A percentile compares a stretch with the other conserved stretches of the same genome.
phyloP scores from a whole-genome alignment of 805 yeast species.

The Kodamaea nitidulidarum region DNA sequence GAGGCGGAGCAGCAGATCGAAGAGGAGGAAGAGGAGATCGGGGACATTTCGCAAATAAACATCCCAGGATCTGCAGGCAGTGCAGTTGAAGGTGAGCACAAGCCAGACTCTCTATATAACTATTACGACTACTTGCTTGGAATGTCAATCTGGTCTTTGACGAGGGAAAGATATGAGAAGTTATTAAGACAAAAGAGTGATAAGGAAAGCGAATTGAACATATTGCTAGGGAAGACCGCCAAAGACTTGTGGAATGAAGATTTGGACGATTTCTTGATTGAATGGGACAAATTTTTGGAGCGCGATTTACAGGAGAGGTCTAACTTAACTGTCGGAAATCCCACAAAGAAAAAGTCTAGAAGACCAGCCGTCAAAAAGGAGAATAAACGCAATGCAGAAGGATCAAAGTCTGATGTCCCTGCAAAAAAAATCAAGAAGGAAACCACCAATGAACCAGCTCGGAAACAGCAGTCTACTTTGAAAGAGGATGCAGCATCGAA shows the following conservation, averaged over 20 bases:
- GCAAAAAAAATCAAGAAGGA: slow-evolving; percentile 5
- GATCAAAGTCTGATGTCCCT: slow-evolving; percentile 5
- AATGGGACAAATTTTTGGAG: slow-evolving; percentile 65
- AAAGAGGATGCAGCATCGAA: slow-evolving; percentile 6
- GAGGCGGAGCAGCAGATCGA: slow-evolving; percentile 28
- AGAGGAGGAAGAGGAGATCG: slow-evolving; percentile 42
- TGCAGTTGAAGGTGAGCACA: slow-evolving; percentile 36
- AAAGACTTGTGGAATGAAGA: slow-evolving; percentile 88
- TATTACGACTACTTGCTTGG: slow-evolving; percentile 84
- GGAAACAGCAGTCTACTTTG: background rate
- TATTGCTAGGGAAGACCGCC: slow-evolving; percentile 62
- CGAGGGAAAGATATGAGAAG: slow-evolving; percentile 82
- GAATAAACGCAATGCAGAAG: slow-evolving; percentile 5
- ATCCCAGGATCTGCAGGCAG: slow-evolving; percentile 23
- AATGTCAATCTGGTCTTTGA: slow-evolving; percentile 91
- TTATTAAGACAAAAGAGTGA: slow-evolving; percentile 68
- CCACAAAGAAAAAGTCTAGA: slow-evolving; percentile 11
- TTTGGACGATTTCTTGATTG: slow-evolving; percentile 63
- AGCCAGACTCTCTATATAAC: slow-evolving; percentile 53
- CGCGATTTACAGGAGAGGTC: slow-evolving; percentile 61
- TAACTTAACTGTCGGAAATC: slow-evolving; percentile 34
- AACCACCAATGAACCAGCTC: background rate
- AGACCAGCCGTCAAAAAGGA: slow-evolving; percentile 11
- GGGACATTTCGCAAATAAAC: slow-evolving; percentile 27
- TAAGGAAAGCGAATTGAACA: slow-evolving; percentile 67